Percentiles rank a stretch among this genome's conserved stretches.
These are phyloP conservation scores for Leishmania braziliensis DNA, from an alignment of 208 protist genomes.

Conservation along the genomic window DNA sequence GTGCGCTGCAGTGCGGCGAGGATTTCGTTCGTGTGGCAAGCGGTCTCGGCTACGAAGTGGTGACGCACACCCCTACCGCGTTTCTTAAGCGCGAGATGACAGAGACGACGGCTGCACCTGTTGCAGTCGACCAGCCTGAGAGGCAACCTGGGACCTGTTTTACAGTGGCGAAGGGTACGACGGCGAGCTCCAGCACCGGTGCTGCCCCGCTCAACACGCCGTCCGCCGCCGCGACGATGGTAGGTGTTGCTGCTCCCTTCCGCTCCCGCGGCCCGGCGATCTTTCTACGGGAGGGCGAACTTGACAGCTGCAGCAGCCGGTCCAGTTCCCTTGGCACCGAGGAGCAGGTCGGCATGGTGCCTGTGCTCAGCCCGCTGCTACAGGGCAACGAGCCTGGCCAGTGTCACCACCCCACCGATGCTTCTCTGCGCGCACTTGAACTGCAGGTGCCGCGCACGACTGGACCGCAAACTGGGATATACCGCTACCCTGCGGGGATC, in stretches of 20 bases:
- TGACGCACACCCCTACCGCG: conserved; percentile 26
- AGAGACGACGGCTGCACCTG: background rate
- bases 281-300: background rate
- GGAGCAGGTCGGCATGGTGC: conserved; percentile 31
- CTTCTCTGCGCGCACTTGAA: background rate
- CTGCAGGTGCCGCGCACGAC: conserved; percentile 7
- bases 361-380: conserved; percentile 29
- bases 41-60: conserved; percentile 53
- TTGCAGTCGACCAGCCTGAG: conserved; percentile 11
- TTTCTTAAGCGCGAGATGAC: conserved; percentile 15
- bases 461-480: background rate
- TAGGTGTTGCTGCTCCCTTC: background rate
- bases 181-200: background rate
- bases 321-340: conserved; percentile 30
- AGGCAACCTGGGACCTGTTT: background rate
- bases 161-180: background rate
- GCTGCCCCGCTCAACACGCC: conserved; percentile 3
- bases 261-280: background rate
- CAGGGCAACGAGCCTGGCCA: background rate
- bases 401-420: background rate
- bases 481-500: conserved; percentile 9
- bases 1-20: conserved; percentile 37
- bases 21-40: conserved; percentile 46
- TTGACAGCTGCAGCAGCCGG: conserved; percentile 26
- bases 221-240: background rate